These are phyloP conservation scores for Fusarium sp. DNA, from an alignment of 2,329 filamentous ascomycete species.

Conservation along the genomic window DNA sequence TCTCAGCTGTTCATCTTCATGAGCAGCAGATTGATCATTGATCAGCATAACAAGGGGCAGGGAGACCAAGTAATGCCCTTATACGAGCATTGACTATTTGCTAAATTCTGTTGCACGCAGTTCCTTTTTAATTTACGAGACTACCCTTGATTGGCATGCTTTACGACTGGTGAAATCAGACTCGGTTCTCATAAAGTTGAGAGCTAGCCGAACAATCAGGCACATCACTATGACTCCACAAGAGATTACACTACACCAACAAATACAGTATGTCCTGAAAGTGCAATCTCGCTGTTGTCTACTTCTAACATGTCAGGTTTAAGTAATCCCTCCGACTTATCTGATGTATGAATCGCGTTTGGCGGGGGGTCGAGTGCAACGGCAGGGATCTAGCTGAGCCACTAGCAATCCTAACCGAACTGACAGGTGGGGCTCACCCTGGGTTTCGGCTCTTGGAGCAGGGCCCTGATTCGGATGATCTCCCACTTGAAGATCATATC, in stretches of 20 bases:
- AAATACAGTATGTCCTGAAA: background rate
- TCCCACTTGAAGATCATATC: constrained; percentile 23
- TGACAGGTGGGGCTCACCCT: constrained; percentile 36
- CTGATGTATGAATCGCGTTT: constrained; percentile 17
- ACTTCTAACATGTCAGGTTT: constrained; percentile 10
- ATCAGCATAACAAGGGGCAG: background rate
- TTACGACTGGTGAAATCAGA: background rate
- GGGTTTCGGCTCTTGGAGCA: constrained; percentile 29
- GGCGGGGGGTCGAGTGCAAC: constrained; percentile 8
- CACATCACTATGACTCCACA: background rate
- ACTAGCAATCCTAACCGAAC: constrained; percentile 43
- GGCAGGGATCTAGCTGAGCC: constrained; percentile 32
- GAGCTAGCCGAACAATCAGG: background rate
- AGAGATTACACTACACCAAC: background rate
- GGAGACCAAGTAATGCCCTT: background rate
- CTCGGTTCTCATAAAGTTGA: background rate
- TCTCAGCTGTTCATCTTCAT: background rate
- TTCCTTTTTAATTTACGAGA: background rate
- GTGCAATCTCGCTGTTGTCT: constrained; percentile 10
- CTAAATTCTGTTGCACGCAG: background rate
- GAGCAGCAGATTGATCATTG: constrained; percentile 3
- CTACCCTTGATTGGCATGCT: background rate
- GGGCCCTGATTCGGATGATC: constrained; percentile 27
- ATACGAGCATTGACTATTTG: background rate
- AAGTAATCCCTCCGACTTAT: constrained; percentile 11